These are phyloP conservation scores for Synchytrium microbalum DNA, from an alignment of 371 early-diverging fungal genomes.

Conservation along the genomic window DNA sequence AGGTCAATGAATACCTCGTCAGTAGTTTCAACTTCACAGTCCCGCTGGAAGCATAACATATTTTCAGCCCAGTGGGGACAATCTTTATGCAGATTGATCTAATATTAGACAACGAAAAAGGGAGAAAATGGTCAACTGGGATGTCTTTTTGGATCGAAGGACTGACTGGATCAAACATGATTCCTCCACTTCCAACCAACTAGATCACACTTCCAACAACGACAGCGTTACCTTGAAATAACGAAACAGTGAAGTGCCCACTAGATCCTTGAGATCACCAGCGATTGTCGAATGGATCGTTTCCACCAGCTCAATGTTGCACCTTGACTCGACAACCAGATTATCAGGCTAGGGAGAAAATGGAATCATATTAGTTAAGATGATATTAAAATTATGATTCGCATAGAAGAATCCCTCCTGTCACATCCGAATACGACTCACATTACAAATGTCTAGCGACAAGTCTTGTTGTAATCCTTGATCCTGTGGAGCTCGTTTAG, in stretches of 20 bases:
- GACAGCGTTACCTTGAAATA: conserved; percentile 85
- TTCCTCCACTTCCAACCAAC: too few species aligned
- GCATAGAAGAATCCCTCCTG: not conserved
- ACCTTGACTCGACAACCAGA: conserved; percentile 5
- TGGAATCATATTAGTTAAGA: not conserved
- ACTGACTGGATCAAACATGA: too few species aligned
- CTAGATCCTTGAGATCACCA: conserved; percentile 55
- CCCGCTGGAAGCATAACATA: conserved; percentile 70
- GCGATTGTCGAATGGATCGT: conserved; percentile 9
- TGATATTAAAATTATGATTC: not conserved
- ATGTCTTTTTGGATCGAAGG: too few species aligned
- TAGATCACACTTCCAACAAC: too few species aligned
- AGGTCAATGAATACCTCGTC: conserved; percentile 52
- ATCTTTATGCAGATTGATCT: conserved; percentile 82
- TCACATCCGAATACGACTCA: not conserved
- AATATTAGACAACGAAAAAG: too few species aligned
- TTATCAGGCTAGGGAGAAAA: not conserved
- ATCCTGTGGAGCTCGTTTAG: not conserved
- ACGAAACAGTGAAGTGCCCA: conserved; percentile 76
- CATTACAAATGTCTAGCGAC: not conserved
- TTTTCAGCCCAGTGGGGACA: conserved; percentile 90
- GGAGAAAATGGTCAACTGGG: too few species aligned
- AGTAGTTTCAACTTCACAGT: conserved; percentile 77
- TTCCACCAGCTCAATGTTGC: conserved; percentile 4
- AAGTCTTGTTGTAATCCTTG: not conserved